Base-by-base conservation (phyloP, 2,329 filamentous ascomycete species). In the Colletotrichum phormii region DNA sequence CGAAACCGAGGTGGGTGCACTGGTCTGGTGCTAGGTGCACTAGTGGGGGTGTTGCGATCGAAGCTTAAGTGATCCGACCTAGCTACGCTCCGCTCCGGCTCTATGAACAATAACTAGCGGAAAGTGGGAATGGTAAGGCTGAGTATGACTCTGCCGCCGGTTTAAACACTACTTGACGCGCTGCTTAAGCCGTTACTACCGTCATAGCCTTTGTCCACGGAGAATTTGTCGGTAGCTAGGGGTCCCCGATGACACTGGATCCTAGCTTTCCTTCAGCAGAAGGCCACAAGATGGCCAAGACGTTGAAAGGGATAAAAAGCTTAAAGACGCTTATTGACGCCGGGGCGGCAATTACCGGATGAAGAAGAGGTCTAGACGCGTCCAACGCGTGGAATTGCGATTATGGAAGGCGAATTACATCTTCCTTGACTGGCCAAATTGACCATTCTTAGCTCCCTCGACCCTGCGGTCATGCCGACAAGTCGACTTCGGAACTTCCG, bases 51-150 rank as follows among this genome's bases (percentile, higher is more conserved):
- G 24, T 13, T 42, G 57, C 51, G 51, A 26, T 24, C 18, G n/a
- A 64, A 58, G 59, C n/a, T 37, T 64, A 58, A 64, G 35, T 58
- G 60, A 37, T 37, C 51, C 63, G 66, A 64, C 49, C 51, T 53
- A 57, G 49, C 51, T 33, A 4, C 13, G 7, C 15, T 15, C 18
- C 26, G 26, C 26, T 29, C 26, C 26, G 26, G 26, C n/a, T 37
- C 12, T 37, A 18, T 13, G 37, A 15, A 8, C 18, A 42, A 18
- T 18, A 42, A 15, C 26, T 33, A n/a, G 51, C 22, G 22, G 22
- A 11, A 13, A 51, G 11, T n/a, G n/a, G 15, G n/a, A 58, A 26
- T 26, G n/a, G 51, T 64, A 58, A 69, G 60, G 60, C 67, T 69
- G 51, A 58, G 37, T 64, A 33, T 49, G 29, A 29, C 4, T 42